Base-by-base conservation (phyloP, 2,329 filamentous ascomycete species). In the Periconia sp. region DNA sequence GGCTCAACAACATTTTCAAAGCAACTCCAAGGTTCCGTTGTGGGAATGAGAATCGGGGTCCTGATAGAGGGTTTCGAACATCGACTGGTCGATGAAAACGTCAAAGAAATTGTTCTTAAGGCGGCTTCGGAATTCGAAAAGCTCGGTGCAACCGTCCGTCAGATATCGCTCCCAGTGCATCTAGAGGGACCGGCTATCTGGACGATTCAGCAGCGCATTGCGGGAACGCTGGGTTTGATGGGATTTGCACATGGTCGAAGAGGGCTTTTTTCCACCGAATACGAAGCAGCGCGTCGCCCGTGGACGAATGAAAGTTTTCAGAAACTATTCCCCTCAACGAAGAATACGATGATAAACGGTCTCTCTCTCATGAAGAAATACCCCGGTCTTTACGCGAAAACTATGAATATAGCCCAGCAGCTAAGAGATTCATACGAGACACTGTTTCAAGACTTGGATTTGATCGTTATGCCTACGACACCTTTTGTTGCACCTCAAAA, bases 291-390 rank as follows among this genome's bases (percentile, higher is more conserved):
- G 2, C 68, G 76, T 5, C 69, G 77, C 0, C 76, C 76, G 0
- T 79, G 75, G 74, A 76, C 71, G 0, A 61, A 73, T 11, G 64
- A 72, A n/a, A 71, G 70, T 36, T 81, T 80, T 46, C 66, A 75
- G 33, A 74, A 75, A 36, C 61, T 77, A 0, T 78, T 77, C 52
- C 76, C 69, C 1, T 61, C 59, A 0, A 61, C 78, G 1, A 78
- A 78, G 40, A 79, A 79, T 46, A 77, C 74, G 2, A 54, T 75
- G 2, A 66, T 75, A 22, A 71, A 71, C 34, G 73, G 73, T 0
- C 57, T 72, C 1, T 74, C 70, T 32, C 58, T 71, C 9, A 59
- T 69, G 60, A 59, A 62, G 40, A 39, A 51, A 16, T 70, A 71
- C 31, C 71, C 72, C 1, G 58, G 52, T 3, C 57, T 75, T 3